phyloP scores from a whole-genome alignment of 73 alveolate species.

The Breviolum minutum region DNA sequence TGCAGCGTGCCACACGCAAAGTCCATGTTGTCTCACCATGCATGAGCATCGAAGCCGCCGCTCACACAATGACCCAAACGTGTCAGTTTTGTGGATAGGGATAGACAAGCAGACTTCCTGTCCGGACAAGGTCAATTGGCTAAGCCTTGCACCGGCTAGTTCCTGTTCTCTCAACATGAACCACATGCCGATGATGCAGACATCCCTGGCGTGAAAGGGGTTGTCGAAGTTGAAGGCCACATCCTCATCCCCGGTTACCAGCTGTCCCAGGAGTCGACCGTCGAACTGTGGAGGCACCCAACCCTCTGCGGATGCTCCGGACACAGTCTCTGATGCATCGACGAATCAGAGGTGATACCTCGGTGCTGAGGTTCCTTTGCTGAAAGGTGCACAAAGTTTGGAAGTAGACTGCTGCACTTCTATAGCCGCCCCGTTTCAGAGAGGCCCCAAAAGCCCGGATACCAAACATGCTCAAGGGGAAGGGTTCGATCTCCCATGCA shows the following conservation, averaged over 20 bases:
- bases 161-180: constrained; percentile 7
- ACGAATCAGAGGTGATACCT: neutral
- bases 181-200: neutral
- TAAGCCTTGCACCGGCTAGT: neutral
- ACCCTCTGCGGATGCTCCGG: neutral
- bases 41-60: neutral
- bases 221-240: neutral
- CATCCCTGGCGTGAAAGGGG: neutral
- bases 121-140: neutral
- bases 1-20: neutral
- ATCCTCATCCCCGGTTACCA: neutral
- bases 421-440: neutral
- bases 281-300: neutral
- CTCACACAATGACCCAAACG: neutral
- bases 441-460: neutral
- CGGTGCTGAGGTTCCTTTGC: neutral
- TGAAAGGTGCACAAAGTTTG: neutral
- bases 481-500: neutral
- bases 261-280: neutral
- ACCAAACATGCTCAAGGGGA: neutral
- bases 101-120: neutral
- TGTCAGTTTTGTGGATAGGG: constrained; percentile 3
- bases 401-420: neutral
- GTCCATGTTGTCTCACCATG: neutral
- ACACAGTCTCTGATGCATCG: neutral